Evolutionary conservation across 768 basidiomycete species (phyloP).

Genomic region (Russula olivacea): DNA sequence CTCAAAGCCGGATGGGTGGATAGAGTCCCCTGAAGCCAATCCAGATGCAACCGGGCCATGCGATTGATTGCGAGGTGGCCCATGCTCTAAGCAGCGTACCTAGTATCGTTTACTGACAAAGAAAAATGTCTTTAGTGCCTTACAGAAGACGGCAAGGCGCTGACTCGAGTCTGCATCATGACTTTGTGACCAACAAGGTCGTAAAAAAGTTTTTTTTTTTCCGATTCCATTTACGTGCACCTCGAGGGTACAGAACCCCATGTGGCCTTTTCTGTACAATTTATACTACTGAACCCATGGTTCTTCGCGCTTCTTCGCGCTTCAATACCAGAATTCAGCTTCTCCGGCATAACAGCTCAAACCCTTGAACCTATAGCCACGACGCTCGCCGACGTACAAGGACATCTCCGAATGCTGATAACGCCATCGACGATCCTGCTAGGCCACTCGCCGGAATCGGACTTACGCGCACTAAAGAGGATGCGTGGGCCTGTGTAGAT

Average conservation of each 20-base stretch:
- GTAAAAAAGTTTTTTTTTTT: too few relatives aligned
- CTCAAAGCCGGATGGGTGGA: slow-evolving; percentile 63
- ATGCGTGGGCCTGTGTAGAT: slow-evolving; percentile 84
- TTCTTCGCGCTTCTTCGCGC: background rate
- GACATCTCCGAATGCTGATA: slow-evolving; percentile 56
- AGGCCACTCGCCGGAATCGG: slow-evolving; percentile 94
- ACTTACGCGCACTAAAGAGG: slow-evolving; percentile 91
- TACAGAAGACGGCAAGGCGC: slow-evolving; percentile 85
- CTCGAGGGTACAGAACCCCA: too few relatives aligned
- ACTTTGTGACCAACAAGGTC: slow-evolving; percentile 63
- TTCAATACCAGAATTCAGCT: slow-evolving; percentile 41
- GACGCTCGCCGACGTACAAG: slow-evolving; percentile 73
- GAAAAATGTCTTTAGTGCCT: slow-evolving; percentile 53
- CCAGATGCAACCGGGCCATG: slow-evolving; percentile 52
- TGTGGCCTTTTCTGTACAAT: too few relatives aligned
- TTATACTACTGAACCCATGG: too few relatives aligned
- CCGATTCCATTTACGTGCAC: too few relatives aligned
- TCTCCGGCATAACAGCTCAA: slow-evolving; percentile 88
- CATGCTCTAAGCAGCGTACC: slow-evolving; percentile 24
- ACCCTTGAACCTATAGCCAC: slow-evolving; percentile 65
- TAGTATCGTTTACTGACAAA: background rate
- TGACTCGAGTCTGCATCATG: slow-evolving; percentile 84
- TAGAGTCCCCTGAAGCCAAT: slow-evolving; percentile 62
- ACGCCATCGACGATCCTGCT: slow-evolving; percentile 71
- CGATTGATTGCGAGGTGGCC: slow-evolving; percentile 98